A percentile compares a stretch with the other conserved stretches of the same genome.
Conservation (phyloP, 2,329 filamentous ascomycete genomes). For the Raffaelea ambrosiae region DNA sequence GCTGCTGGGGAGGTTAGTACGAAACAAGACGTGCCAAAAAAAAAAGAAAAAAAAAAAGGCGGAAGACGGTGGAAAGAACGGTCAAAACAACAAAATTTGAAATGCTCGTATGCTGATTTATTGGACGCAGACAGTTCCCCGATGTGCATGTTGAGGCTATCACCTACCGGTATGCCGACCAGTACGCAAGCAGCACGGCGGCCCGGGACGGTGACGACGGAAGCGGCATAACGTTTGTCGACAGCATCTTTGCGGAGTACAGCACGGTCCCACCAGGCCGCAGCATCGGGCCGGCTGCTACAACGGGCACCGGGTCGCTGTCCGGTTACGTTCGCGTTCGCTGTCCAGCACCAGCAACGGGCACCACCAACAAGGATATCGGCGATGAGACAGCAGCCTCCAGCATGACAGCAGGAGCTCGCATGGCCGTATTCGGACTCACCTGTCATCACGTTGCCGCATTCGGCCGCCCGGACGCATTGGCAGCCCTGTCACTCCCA, state of each 20-base stretch:
- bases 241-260: neutral
- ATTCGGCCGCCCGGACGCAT: neutral
- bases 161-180: neutral
- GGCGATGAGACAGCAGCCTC: too few relatives aligned
- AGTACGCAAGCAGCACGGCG: neutral
- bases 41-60: neutral
- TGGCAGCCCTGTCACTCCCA: neutral
- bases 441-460: slow-evolving; percentile 1
- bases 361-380: neutral
- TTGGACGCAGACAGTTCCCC: neutral
- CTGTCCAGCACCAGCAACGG: neutral
- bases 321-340: neutral
- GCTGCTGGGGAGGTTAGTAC: neutral
- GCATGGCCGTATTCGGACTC: neutral
- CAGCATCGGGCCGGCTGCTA: neutral
- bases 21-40: neutral
- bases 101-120: neutral
- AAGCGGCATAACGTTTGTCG: neutral
- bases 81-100: neutral
- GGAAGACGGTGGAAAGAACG: neutral
- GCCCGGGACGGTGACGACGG: too few relatives aligned
- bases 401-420: too few relatives aligned
- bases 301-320: neutral
- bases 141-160: neutral
- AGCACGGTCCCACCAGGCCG: neutral